Evolutionary conservation across 2,329 filamentous ascomycete species (phyloP).

Genomic region (Cryphonectria carpinicola): DNA sequence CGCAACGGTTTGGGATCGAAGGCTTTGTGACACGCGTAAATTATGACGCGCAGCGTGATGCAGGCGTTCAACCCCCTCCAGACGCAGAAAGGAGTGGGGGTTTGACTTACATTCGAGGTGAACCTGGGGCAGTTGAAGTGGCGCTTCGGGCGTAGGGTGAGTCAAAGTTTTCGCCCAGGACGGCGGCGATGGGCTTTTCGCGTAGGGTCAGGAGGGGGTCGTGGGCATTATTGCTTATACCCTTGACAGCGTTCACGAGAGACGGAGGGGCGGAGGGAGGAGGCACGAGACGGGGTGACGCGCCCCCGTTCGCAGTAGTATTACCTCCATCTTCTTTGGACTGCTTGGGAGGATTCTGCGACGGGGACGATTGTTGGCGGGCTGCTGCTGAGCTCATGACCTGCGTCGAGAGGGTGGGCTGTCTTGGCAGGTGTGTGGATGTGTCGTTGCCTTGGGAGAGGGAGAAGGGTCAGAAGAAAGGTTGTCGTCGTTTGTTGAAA

Average conservation of each 20-base stretch:
- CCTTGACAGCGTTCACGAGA: slow-evolving; percentile 40
- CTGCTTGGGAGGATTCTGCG: slow-evolving; percentile 38
- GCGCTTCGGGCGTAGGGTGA: slow-evolving; percentile 61
- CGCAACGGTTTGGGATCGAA: slow-evolving; percentile 20
- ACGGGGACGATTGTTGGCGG: slow-evolving; percentile 28
- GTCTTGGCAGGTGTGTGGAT: slow-evolving; percentile 25
- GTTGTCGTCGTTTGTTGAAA: not conserved
- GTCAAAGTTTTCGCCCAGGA: slow-evolving; percentile 50
- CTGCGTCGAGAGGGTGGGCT: slow-evolving; percentile 36
- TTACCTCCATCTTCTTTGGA: slow-evolving; percentile 22
- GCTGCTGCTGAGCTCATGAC: slow-evolving; percentile 43
- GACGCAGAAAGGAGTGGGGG: not conserved
- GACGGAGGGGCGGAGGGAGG: slow-evolving; percentile 34
- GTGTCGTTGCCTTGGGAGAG: not conserved
- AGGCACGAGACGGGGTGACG: slow-evolving; percentile 27
- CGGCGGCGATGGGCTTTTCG: slow-evolving; percentile 36
- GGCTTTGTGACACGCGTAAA: not conserved
- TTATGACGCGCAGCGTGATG: not conserved
- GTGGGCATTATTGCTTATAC: slow-evolving; percentile 46
- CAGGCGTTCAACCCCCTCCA: not conserved
- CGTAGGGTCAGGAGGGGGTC: slow-evolving; percentile 38
- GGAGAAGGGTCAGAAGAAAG: slow-evolving; percentile 12
- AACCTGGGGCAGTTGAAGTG: slow-evolving; percentile 61
- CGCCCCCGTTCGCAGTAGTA: slow-evolving; percentile 33
- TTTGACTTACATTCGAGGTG: slow-evolving; percentile 59